phyloP scores from a whole-genome alignment of 768 basidiomycete genomes.

The Podaxis sp. region DNA sequence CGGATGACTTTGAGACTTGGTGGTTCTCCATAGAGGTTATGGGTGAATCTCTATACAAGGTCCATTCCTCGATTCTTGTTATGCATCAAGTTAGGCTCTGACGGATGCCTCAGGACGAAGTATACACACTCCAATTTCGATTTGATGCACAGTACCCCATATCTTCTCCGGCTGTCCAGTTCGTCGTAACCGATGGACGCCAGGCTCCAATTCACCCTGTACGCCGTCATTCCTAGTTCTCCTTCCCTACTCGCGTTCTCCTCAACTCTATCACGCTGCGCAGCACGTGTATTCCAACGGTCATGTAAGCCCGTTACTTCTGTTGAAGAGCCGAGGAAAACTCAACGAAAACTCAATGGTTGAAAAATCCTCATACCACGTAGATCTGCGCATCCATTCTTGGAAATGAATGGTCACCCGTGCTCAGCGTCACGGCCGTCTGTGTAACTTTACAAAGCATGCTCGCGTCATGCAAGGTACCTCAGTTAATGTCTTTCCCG shows the following conservation, averaged over 20 bases:
- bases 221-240: conserved; percentile 23
- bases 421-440: conserved; percentile 76
- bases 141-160: conserved; percentile 85
- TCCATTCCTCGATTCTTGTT: conserved; percentile 19
- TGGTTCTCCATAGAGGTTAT: conserved; percentile 75
- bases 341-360: background rate
- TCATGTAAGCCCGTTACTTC: conserved; percentile 47
- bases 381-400: conserved; percentile 90
- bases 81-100: background rate
- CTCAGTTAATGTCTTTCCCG: background rate
- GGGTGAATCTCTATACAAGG: conserved; percentile 79
- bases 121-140: conserved; percentile 73
- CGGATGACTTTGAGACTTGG: conserved; percentile 80
- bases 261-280: conserved; percentile 8
- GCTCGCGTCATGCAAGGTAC: conserved; percentile 88
- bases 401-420: conserved; percentile 87
- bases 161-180: conserved; percentile 83
- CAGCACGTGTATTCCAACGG: conserved; percentile 88
- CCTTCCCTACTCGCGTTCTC: conserved; percentile 7
- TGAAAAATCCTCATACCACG: too few species aligned
- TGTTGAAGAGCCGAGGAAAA: background rate
- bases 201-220: conserved; percentile 80
- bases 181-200: conserved; percentile 60
- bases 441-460: conserved; percentile 89
- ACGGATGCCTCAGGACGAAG: conserved; percentile 51